Evolutionary conservation across 2,329 filamentous ascomycete species (phyloP), one percentile per base, ranked within the genome.

Genomic region (Thielaviopsis euricoi): DNA sequence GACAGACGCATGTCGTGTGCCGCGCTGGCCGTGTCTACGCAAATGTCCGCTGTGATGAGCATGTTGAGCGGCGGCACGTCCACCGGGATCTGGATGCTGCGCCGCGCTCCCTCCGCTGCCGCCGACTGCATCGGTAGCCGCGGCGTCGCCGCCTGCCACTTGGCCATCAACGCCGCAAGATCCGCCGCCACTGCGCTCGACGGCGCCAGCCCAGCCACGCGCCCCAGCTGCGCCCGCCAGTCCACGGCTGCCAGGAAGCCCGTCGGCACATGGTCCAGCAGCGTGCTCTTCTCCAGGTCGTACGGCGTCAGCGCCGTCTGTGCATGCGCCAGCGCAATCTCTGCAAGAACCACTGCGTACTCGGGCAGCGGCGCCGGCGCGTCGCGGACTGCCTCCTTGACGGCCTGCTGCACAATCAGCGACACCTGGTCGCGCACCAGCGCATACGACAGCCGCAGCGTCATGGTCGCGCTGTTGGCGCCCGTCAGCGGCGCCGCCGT

Each of bases 31-130:
- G 65, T 40, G 61, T 67, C 59, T 1, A 87, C 69, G 26, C 74
- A 73, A 26, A 91, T 76, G 56, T 86, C 81, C 2, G 86, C 85
- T 0, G 87, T 94, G 69, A 95, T 86, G 0, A 97, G 80, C 21
- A 95, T 80, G 53, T 87, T 81, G 1, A 95, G 76, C 1, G 85
- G 83, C 0, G 91, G 91, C 1, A 98, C 82, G 60, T 95, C 89
- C 15, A 98, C 90, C 0, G 90, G 87, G 56, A 98, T 94, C 29
- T 86, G 75, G 64, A 98, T 90, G 13, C 82, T 83, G 15, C 37
- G 37, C 3, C 37, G 37, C 15, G 17, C 37, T 2, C 2, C 13
- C 5, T 15, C 13, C 3, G 37, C 37, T 1, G 53, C 23, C 22
- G 43, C 21, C 1, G 26, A 26, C 13, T 33, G n/a, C 17, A 60